phyloP scores from a whole-genome alignment of 257 asterid species.

The Solanum corneliomulleri region DNA sequence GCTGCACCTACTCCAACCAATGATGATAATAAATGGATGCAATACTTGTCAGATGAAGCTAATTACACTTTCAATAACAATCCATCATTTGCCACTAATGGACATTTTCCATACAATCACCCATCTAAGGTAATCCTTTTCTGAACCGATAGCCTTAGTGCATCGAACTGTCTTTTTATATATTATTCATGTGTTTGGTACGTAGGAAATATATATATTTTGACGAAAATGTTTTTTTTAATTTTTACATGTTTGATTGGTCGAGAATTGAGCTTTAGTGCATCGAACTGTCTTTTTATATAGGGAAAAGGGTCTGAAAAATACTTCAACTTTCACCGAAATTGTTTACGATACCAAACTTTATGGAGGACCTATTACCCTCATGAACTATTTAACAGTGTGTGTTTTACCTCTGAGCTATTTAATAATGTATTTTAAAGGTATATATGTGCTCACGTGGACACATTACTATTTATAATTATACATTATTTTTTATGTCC shows the following conservation, averaged over 20 bases:
- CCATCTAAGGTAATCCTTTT: constrained; percentile 62
- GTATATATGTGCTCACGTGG: too few relatives aligned
- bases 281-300: background rate
- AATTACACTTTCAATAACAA: constrained; percentile 24
- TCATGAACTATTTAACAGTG: too few relatives aligned
- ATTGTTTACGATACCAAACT: too few relatives aligned
- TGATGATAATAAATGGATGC: constrained; percentile 45
- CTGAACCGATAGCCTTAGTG: background rate
- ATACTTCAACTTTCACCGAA: too few relatives aligned
- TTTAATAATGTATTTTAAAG: too few relatives aligned
- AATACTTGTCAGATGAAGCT: constrained; percentile 75
- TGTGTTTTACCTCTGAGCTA: too few relatives aligned
- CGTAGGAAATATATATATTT: background rate
- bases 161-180: background rate
- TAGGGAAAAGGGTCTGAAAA: too few relatives aligned
- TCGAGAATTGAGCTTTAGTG: background rate
- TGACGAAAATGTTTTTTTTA: background rate
- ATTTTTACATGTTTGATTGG: background rate
- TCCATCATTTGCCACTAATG: constrained; percentile 25
- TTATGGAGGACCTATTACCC: too few relatives aligned
- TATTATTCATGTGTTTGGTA: background rate
- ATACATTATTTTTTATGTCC: too few relatives aligned
- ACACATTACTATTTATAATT: too few relatives aligned
- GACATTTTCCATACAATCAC: constrained; percentile 26
- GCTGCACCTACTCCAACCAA: constrained; percentile 14